A percentile compares a stretch with the other conserved stretches of the same genome.
phyloP scores from a whole-genome alignment of 805 yeast species.

The Wickerhamiella azymoides region DNA sequence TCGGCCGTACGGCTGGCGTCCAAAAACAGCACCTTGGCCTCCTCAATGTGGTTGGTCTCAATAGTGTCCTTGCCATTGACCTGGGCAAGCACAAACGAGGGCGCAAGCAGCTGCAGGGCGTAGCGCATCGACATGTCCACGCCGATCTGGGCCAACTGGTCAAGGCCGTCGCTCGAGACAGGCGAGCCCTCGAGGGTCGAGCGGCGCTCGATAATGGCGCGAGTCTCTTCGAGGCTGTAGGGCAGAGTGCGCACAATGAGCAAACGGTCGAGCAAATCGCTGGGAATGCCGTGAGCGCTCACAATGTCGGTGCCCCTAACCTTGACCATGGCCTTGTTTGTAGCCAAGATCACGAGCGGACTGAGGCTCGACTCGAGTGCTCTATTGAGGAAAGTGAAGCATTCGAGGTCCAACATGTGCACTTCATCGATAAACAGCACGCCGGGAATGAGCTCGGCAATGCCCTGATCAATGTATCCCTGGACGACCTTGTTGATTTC shows the following conservation, averaged over 20 bases:
- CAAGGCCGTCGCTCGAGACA: constrained; percentile 55
- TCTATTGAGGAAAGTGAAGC: constrained; percentile 86
- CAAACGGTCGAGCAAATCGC: constrained; percentile 83
- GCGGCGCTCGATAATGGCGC: constrained; percentile 68
- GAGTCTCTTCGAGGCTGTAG: constrained; percentile 72
- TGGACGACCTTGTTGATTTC: constrained; percentile 94
- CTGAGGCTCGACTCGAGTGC: constrained; percentile 87
- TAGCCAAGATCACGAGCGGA: constrained; percentile 89
- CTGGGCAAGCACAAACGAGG: constrained; percentile 71
- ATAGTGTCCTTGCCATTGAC: constrained; percentile 61
- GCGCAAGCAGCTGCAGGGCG: constrained; percentile 80
- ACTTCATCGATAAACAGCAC: constrained; percentile 96
- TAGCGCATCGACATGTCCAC: constrained; percentile 72
- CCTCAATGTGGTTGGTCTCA: constrained; percentile 59
- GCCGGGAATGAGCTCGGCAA: constrained; percentile 96
- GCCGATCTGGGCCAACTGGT: constrained; percentile 60
- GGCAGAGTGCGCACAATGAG: constrained; percentile 85
- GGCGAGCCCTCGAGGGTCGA: constrained; percentile 63
- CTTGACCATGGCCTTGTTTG: constrained; percentile 86
- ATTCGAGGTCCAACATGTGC: constrained; percentile 94
- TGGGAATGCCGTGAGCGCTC: constrained; percentile 94
- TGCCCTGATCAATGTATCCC: constrained; percentile 94
- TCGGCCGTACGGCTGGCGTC: constrained; percentile 74
- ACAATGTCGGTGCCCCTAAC: constrained; percentile 79
- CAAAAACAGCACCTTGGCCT: constrained; percentile 67